These are phyloP conservation scores for Orbilia ellipsospora DNA, from an alignment of 2,329 filamentous ascomycete species.

Conservation along the genomic window DNA sequence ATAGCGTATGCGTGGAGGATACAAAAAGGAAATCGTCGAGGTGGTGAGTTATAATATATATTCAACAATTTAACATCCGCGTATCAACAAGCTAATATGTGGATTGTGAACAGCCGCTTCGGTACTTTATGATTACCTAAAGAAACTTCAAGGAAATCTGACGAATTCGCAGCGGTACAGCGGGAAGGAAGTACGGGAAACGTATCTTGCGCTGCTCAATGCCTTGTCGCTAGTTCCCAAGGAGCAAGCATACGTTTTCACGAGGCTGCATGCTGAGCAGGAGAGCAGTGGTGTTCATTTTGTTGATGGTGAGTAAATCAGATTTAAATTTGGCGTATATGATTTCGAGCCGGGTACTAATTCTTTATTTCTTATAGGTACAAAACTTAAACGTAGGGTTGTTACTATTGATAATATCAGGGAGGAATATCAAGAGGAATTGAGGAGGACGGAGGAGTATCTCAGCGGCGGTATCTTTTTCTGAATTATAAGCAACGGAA, in stretches of 20 bases:
- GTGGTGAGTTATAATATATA: constrained; percentile 63
- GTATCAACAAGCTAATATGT: constrained; percentile 5
- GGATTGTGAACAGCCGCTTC: constrained; percentile 66
- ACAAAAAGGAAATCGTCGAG: constrained; percentile 81
- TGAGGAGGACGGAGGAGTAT: constrained; percentile 71
- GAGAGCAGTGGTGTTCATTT: constrained; percentile 60
- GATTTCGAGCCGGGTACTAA: not conserved
- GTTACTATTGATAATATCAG: constrained; percentile 87
- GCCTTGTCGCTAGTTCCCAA: constrained; percentile 84
- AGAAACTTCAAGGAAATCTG: constrained; percentile 71
- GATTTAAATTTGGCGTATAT: not conserved
- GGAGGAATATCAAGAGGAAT: constrained; percentile 87
- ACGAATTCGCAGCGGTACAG: constrained; percentile 69
- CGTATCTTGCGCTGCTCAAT: constrained; percentile 93
- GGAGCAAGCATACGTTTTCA: constrained; percentile 82
- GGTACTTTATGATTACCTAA: constrained; percentile 72
- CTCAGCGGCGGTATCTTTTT: constrained; percentile 75
- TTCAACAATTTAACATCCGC: not conserved
- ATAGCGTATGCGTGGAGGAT: constrained; percentile 91
- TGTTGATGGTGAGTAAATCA: constrained; percentile 45
- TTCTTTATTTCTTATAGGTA: constrained; percentile 53
- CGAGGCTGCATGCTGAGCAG: constrained; percentile 65
- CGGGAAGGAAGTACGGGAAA: constrained; percentile 70
- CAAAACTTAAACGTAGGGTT: constrained; percentile 74
- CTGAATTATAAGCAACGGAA: not conserved